Conservation (phyloP, 23 red algal genomes). For the Agarophyton chilense region DNA sequence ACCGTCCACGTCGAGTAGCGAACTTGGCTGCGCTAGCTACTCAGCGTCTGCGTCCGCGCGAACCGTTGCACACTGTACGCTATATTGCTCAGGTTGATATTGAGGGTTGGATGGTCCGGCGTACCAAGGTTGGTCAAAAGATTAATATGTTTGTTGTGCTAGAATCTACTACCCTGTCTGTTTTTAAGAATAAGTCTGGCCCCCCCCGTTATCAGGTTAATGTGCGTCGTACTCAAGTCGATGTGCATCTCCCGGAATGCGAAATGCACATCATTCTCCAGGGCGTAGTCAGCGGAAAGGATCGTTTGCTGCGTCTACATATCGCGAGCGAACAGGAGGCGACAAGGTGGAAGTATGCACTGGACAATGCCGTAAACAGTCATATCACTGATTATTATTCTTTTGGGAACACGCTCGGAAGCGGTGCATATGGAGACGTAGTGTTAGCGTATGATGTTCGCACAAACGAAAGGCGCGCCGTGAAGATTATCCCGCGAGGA, state of each 20-base stretch:
- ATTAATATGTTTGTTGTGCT: conserved; percentile 49
- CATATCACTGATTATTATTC: conserved; percentile 70
- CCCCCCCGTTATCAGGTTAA: conserved; percentile 34
- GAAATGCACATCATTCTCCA: conserved; percentile 32
- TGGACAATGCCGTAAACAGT: conserved; percentile 56
- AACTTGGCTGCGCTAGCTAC: conserved; percentile 56
- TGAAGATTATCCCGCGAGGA: conserved; percentile 78
- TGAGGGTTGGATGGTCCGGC: conserved; percentile 59
- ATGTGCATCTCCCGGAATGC: conserved; percentile 20
- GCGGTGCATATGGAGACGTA: conserved; percentile 75
- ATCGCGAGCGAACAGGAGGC: conserved; percentile 43
- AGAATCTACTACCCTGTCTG: conserved; percentile 38
- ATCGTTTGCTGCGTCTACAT: conserved; percentile 45
- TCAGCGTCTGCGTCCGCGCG: conserved; percentile 40
- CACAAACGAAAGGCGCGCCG: conserved; percentile 71
- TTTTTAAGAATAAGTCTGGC: conserved; percentile 20
- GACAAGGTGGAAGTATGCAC: conserved; percentile 38
- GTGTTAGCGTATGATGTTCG: conserved; percentile 49
- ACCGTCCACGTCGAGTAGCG: neutral
- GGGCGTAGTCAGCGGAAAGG: conserved; percentile 20
- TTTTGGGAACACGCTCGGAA: conserved; percentile 69
- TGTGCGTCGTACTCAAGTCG: conserved; percentile 19
- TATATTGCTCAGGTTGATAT: conserved; percentile 68
- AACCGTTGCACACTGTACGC: conserved; percentile 47
- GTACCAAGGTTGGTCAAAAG: conserved; percentile 51